Evolutionary conservation across 306 rosid species (phyloP).

Genomic region (Cyamopsis tetragonoloba): DNA sequence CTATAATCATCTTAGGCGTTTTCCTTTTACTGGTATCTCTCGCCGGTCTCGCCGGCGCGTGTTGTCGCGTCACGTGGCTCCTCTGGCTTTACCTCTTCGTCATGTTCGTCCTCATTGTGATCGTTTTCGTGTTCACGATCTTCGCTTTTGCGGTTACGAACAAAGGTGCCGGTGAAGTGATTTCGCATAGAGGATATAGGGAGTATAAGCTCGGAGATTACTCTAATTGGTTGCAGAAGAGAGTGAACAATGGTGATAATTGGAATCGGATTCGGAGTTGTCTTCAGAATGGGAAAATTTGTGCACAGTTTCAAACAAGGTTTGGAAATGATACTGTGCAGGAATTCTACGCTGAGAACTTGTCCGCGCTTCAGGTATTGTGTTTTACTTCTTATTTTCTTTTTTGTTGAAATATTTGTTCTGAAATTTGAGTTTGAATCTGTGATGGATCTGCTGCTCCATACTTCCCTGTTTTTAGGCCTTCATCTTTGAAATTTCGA

Average conservation of each 20-base stretch:
- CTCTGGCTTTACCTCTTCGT: conserved; percentile 66
- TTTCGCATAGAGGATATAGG: conserved; percentile 50
- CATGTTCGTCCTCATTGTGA: conserved; percentile 67
- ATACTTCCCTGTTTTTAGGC: too few species aligned
- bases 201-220: conserved; percentile 71
- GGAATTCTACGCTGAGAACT: conserved; percentile 36
- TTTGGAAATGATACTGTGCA: conserved; percentile 15
- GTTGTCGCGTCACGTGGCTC: conserved; percentile 53
- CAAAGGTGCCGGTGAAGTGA: conserved; percentile 54
- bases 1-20: conserved; percentile 49
- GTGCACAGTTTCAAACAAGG: conserved; percentile 22
- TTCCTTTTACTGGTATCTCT: conserved; percentile 62
- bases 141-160: conserved; percentile 61
- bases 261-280: conserved; percentile 66
- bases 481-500: neutral
- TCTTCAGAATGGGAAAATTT: conserved; percentile 39
- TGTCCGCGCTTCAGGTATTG: conserved; percentile 75
- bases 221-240: conserved; percentile 74
- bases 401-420: too few species aligned
- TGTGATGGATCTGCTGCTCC: too few species aligned
- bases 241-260: conserved; percentile 34
- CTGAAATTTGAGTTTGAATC: too few species aligned
- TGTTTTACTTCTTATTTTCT: neutral
- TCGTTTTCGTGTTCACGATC: conserved; percentile 46
- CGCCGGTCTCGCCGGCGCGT: conserved; percentile 65